Percentiles rank a stretch among this genome's conserved stretches.
phyloP scores from a whole-genome alignment of 1,139 yeast species.

The Kodamaea sp. region DNA sequence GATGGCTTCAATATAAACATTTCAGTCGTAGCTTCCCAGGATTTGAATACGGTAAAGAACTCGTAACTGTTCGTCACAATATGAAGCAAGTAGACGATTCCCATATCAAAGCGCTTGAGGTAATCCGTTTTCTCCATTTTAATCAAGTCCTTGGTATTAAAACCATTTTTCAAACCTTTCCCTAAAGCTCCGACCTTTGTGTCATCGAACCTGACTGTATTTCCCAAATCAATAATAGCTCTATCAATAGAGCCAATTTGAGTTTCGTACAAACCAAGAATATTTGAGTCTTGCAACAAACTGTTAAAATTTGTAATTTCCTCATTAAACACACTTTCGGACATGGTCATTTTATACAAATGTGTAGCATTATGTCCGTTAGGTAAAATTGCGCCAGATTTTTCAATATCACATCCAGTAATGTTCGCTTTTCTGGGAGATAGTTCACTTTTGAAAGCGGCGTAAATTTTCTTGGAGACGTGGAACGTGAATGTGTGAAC shows the following conservation, averaged over 20 bases:
- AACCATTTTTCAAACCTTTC: constrained; percentile 82
- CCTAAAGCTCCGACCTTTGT: constrained; percentile 82
- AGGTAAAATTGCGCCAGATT: constrained; percentile 64
- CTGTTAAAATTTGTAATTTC: constrained; percentile 64
- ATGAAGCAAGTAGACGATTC: constrained; percentile 70
- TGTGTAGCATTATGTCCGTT: constrained; percentile 62
- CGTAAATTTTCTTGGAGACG: constrained; percentile 71
- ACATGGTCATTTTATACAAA: constrained; percentile 65
- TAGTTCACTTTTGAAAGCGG: constrained; percentile 59
- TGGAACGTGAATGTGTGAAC: constrained; percentile 73
- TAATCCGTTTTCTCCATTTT: constrained; percentile 51
- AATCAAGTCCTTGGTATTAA: constrained; percentile 60
- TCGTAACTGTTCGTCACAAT: constrained; percentile 77
- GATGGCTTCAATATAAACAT: constrained; percentile 72
- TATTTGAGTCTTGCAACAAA: constrained; percentile 60
- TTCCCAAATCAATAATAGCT: constrained; percentile 77
- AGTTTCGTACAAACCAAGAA: constrained; percentile 77
- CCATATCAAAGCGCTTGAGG: constrained; percentile 55
- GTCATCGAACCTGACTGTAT: constrained; percentile 66
- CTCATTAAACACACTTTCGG: constrained; percentile 59
- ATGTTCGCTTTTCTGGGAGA: constrained; percentile 45
- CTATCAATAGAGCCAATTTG: constrained; percentile 69
- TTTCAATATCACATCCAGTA: constrained; percentile 58
- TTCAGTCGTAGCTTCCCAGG: constrained; percentile 57
- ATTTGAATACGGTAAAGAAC: constrained; percentile 64